Percentiles rank a stretch among this genome's conserved stretches.
Evolutionary conservation across 257 asterid species (phyloP).

Genomic region (Knoxia roxburghii): DNA sequence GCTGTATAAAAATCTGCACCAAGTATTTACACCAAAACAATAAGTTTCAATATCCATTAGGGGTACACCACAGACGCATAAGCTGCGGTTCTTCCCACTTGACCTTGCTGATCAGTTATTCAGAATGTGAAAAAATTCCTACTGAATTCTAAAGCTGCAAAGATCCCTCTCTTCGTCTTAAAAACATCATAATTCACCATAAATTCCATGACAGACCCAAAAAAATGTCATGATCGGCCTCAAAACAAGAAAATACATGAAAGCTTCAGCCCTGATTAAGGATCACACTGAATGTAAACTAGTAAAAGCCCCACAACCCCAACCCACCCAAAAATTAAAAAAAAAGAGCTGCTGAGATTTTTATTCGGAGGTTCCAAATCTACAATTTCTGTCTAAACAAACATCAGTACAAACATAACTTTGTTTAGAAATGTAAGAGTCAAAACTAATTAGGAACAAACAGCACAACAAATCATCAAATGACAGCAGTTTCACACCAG

Average conservation of each 20-base stretch:
- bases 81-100: not conserved
- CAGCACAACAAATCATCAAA: not conserved
- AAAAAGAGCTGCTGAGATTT: not conserved
- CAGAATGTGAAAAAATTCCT: slow-evolving; percentile 1
- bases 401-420: not conserved
- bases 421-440: not conserved
- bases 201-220: not conserved
- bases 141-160: not conserved
- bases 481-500: not conserved
- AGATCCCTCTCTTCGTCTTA: not conserved
- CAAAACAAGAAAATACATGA: not conserved
- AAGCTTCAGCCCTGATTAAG: too few species aligned
- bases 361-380: not conserved
- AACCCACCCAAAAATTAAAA: too few species aligned
- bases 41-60: slow-evolving; percentile 11
- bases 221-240: not conserved
- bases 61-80: not conserved
- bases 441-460: not conserved
- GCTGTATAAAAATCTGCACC: slow-evolving; percentile 92
- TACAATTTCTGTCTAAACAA: not conserved
- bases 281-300: too few species aligned
- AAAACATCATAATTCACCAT: not conserved
- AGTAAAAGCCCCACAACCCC: too few species aligned
- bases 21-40: slow-evolving; percentile 19
- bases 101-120: not conserved